A percentile compares a stretch with the other conserved stretches of the same genome.
Conservation (phyloP, 2,329 filamentous ascomycete genomes). For the Coniochaeta sp. region DNA sequence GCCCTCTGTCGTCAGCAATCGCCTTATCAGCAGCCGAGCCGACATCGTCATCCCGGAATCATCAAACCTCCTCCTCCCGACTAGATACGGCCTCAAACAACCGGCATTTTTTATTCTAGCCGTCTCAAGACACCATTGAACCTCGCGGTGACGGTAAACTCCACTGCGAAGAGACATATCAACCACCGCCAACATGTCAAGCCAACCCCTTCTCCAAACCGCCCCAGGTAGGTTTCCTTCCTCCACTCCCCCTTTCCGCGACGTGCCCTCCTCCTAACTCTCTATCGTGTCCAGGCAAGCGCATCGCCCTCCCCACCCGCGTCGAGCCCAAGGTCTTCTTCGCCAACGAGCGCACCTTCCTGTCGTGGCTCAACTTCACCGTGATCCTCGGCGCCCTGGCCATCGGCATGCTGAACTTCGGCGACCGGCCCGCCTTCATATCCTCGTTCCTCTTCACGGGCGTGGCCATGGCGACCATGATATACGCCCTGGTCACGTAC, state of each 20-base stretch:
- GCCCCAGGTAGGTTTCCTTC: slow-evolving; percentile 62
- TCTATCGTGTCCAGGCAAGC: slow-evolving; percentile 67
- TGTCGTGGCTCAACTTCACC: slow-evolving; percentile 99
- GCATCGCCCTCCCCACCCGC: slow-evolving; percentile 93
- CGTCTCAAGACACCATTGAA: neutral
- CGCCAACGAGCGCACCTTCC: slow-evolving; percentile 97
- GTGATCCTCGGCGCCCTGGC: slow-evolving; percentile 95
- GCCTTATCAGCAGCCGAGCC: neutral
- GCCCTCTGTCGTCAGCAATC: neutral
- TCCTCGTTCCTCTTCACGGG: slow-evolving; percentile 89
- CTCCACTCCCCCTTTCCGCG: slow-evolving; percentile 1
- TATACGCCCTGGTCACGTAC: slow-evolving; percentile 91
- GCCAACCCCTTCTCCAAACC: slow-evolving; percentile 90
- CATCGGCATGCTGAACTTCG: slow-evolving; percentile 96
- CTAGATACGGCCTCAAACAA: neutral
- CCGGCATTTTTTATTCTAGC: neutral
- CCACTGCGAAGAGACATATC: neutral
- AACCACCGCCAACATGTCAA: slow-evolving; percentile 64
- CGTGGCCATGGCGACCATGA: slow-evolving; percentile 90
- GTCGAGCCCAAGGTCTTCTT: slow-evolving; percentile 99
- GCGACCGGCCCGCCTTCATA: slow-evolving; percentile 89
- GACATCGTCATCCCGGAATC: neutral
- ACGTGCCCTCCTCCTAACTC: slow-evolving; percentile 3
- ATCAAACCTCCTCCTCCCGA: neutral
- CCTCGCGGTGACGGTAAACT: neutral